Percentiles rank a stretch among this genome's conserved stretches.
Evolutionary conservation across 2,329 filamentous ascomycete genomes (phyloP).

Genomic region (Tolypocladium pustulatum): DNA sequence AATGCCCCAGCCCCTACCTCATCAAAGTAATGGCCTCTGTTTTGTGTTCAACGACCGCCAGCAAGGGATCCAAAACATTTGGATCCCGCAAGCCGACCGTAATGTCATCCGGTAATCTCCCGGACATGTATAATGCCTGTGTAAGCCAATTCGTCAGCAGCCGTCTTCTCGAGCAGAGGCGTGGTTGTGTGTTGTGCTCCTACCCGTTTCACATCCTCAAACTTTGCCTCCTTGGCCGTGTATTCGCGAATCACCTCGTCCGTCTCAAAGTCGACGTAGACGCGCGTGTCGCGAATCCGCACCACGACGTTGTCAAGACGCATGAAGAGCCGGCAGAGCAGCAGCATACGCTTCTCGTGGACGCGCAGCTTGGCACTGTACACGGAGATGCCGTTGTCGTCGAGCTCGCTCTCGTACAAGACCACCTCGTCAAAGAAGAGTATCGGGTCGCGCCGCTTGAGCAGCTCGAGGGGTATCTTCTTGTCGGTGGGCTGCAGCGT

Average conservation of each 20-base stretch:
- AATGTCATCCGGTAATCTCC: conserved; percentile 56
- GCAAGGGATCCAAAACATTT: conserved; percentile 58
- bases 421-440: conserved; percentile 95
- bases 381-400: conserved; percentile 91
- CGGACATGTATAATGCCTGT: conserved; percentile 38
- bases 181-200: conserved; percentile 14
- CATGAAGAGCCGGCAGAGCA: conserved; percentile 85
- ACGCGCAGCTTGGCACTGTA: conserved; percentile 86
- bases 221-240: conserved; percentile 73
- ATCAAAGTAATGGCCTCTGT: conserved; percentile 37
- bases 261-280: conserved; percentile 81
- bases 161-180: neutral
- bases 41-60: conserved; percentile 60
- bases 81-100: conserved; percentile 70
- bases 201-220: conserved; percentile 65
- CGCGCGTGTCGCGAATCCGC: conserved; percentile 75
- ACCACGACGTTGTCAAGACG: conserved; percentile 83
- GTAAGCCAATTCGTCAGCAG: neutral
- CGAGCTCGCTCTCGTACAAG: conserved; percentile 93
- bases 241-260: conserved; percentile 81
- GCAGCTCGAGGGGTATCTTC: conserved; percentile 71
- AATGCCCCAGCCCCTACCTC: neutral
- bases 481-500: conserved; percentile 16
- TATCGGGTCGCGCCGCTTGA: conserved; percentile 85
- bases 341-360: conserved; percentile 78